A percentile compares a stretch with the other conserved stretches of the same genome.
Evolutionary conservation across 257 asterid species (phyloP).

Genomic region (Rehmannia glutinosa): DNA sequence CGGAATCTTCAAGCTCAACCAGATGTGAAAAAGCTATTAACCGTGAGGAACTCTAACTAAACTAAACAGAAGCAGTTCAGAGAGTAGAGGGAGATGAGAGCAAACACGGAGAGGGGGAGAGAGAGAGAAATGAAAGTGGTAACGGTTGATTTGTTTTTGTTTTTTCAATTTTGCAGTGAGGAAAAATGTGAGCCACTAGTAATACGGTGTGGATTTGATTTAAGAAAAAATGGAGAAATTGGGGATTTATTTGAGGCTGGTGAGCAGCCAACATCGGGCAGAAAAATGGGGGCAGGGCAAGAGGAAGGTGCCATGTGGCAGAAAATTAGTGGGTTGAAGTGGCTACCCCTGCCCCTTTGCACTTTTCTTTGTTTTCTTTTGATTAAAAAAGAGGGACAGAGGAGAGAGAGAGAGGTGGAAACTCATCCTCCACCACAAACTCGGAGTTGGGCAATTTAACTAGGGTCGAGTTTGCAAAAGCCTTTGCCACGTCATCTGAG

Average conservation of each 20-base stretch:
- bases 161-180: constrained; percentile 9
- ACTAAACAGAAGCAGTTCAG: not conserved
- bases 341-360: constrained; percentile 38
- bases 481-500: constrained; percentile 15
- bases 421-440: constrained; percentile 45
- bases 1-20: constrained; percentile 24
- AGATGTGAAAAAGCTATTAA: not conserved
- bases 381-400: constrained; percentile 5
- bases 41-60: too few relatives aligned
- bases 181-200: constrained; percentile 79
- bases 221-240: constrained; percentile 14
- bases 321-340: constrained; percentile 29
- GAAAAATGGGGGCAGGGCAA: constrained; percentile 17
- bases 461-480: constrained; percentile 9
- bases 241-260: constrained; percentile 61
- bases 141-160: constrained; percentile 13
- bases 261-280: constrained; percentile 24
- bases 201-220: constrained; percentile 25
- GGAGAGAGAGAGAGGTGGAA: constrained; percentile 3
- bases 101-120: not conserved
- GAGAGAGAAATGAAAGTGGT: not conserved
- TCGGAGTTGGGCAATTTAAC: constrained; percentile 6
- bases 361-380: constrained; percentile 42
- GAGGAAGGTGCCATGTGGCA: constrained; percentile 45
- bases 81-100: not conserved